Base-by-base conservation (phyloP, 2,329 filamentous ascomycete species). In the Didymella pinodella region DNA sequence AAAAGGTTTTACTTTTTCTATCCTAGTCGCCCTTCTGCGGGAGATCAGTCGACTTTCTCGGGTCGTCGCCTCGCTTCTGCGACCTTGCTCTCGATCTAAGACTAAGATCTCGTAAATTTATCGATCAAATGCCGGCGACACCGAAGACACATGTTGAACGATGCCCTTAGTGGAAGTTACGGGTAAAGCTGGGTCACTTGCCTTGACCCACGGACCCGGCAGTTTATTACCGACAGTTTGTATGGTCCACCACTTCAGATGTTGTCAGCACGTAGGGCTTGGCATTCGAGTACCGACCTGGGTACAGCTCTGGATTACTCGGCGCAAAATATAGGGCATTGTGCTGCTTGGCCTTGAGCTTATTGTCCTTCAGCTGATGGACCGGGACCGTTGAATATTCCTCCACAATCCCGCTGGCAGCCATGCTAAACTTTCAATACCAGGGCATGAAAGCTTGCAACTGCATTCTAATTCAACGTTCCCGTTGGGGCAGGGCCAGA, bases 231-330 rank as follows among this genome's bases (percentile, higher is more conserved):
- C 43, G 32, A 41, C 32, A 50, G n/a, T 36, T 45, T 43, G 47
- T 47, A 29, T 14, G 26, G 3, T 41, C 28, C 47, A 29, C 18
- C 32, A 54, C 40, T 40, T 29, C 38, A 53, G 10, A 43, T 29
- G 28, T 12, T 45, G 18, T 26, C 55, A 29, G 44, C 38, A 40
- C 22, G n/a, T 48, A 45, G 18, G 22, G 16, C 29, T 36, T 46
- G 32, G 38, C 22, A n/a, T 18, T 20, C 31, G 29, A n/a, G 20
- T 32, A 28, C n/a, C 16, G 40, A 54, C 46, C 32, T 32, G 22
- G 28, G 11, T 31, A 43, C 22, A 31, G 56, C 40, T 47, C 41
- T 43, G 56, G 50, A 50, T 16, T 54, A 36, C 56, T 44, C 48
- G 46, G 47, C 46, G 32, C 38, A 10, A 18, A 20, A 36, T 26